phyloP scores from a whole-genome alignment of 176 grass and related monocot genomes.

The Cenchrus purpureus region DNA sequence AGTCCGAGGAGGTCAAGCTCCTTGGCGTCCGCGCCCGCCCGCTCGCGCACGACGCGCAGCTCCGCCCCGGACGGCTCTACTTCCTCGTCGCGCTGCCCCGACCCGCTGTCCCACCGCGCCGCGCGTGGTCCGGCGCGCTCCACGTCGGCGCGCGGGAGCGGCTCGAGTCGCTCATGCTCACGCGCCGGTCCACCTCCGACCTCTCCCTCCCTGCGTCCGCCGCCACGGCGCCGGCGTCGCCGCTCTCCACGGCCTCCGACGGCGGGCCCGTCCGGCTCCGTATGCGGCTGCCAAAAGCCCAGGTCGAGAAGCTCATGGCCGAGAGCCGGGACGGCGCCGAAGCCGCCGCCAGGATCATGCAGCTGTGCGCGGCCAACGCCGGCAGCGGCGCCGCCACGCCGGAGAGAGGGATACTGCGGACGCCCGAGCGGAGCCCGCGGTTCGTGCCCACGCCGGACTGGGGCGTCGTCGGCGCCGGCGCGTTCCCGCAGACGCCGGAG shows the following conservation, averaged over 20 bases:
- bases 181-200: constrained; percentile 85
- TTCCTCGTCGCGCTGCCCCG: constrained; percentile 83
- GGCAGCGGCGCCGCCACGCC: constrained; percentile 47
- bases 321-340: constrained; percentile 70
- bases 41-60: constrained; percentile 53
- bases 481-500: constrained; percentile 39
- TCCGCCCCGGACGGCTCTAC: constrained; percentile 73
- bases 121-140: constrained; percentile 80
- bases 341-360: constrained; percentile 85
- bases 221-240: constrained; percentile 38
- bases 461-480: constrained; percentile 9
- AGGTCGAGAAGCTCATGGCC: constrained; percentile 72
- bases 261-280: constrained; percentile 53
- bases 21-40: constrained; percentile 65
- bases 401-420: constrained; percentile 39
- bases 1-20: constrained; percentile 77
- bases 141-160: constrained; percentile 77
- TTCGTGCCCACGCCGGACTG: constrained; percentile 55
- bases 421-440: constrained; percentile 41
- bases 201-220: constrained; percentile 46
- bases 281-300: constrained; percentile 79
- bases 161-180: constrained; percentile 90
- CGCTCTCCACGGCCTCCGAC: constrained; percentile 40
- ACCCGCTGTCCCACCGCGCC: constrained; percentile 41
- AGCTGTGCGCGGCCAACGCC: constrained; percentile 53